Percentiles rank a stretch among this genome's conserved stretches.
Conservation (phyloP, 768 basidiomycete genomes). For the Amanita exitialis region DNA sequence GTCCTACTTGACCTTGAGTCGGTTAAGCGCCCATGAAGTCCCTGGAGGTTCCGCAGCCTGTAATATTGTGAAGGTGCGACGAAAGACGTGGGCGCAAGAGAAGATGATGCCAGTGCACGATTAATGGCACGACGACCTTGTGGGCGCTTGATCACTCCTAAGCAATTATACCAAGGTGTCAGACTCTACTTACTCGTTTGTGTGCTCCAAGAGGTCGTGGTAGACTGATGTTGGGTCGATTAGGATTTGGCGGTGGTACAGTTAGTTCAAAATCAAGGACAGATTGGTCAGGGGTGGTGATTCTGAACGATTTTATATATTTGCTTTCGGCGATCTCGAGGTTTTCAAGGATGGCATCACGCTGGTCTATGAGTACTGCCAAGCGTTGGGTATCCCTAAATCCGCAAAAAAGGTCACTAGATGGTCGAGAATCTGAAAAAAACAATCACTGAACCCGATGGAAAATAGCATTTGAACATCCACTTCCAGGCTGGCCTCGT, state of each 20-base stretch:
- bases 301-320: conserved; percentile 67
- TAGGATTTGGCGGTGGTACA: conserved; percentile 27
- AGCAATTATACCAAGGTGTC: not conserved
- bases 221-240: conserved; percentile 55
- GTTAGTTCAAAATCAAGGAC: conserved; percentile 46
- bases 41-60: conserved; percentile 53
- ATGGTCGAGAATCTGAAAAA: not conserved
- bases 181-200: conserved; percentile 17
- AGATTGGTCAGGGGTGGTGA: conserved; percentile 67
- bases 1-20: conserved; percentile 24
- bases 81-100: conserved; percentile 68
- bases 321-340: conserved; percentile 73
- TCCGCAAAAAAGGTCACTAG: conserved; percentile 3
- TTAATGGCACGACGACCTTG: conserved; percentile 43
- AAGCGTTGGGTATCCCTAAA: conserved; percentile 58
- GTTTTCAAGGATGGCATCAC: conserved; percentile 69
- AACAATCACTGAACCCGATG: conserved; percentile 43
- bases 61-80: conserved; percentile 76
- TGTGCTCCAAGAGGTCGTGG: conserved; percentile 45
- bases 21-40: conserved; percentile 49
- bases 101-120: conserved; percentile 56
- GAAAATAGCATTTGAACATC: conserved; percentile 69
- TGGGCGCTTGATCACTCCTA: conserved; percentile 15
- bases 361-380: conserved; percentile 61
- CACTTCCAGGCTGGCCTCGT: conserved; percentile 41